Conservation (phyloP, 225 moss, liverwort and hornwort genomes). For the Bryoerythrophyllum caledonicum region DNA sequence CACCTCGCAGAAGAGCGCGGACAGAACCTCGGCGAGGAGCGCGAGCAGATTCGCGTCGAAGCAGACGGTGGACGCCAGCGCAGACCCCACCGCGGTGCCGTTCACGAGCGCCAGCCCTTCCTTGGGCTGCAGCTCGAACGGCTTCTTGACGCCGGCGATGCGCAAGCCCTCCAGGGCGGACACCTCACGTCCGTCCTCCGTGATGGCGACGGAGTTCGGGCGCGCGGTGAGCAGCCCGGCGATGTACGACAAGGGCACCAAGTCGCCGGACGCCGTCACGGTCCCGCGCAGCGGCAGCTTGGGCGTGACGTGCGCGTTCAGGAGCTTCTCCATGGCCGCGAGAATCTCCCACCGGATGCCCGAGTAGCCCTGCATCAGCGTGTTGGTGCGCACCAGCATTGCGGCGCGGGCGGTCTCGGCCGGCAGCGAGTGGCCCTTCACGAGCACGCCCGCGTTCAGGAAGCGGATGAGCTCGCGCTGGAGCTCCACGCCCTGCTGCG, state of each 20-base stretch:
- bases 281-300: not conserved
- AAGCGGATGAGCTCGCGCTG: too few relatives aligned
- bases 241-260: not conserved
- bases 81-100: conserved; percentile 46
- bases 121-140: conserved; percentile 36
- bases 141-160: too few relatives aligned
- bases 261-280: not conserved
- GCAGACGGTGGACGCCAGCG: conserved; percentile 39
- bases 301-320: not conserved
- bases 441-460: too few relatives aligned
- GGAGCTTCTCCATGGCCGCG: not conserved
- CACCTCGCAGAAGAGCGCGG: conserved; percentile 41
- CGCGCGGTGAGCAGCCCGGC: not conserved
- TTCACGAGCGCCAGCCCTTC: conserved; percentile 46
- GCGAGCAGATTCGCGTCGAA: conserved; percentile 42
- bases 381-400: conserved; percentile 16
- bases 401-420: not conserved
- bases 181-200: too few relatives aligned
- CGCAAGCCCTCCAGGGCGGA: too few relatives aligned
- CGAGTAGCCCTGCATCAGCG: conserved; percentile 8
- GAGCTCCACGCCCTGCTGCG: too few relatives aligned
- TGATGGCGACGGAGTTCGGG: not conserved
- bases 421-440: not conserved
- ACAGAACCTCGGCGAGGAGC: conserved; percentile 32
- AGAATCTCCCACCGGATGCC: conserved; percentile 12